A percentile compares a stretch with the other conserved stretches of the same genome.
These are phyloP conservation scores for Apiospora saccharicola DNA, from an alignment of 2,329 filamentous ascomycete genomes.

Conservation along the genomic window DNA sequence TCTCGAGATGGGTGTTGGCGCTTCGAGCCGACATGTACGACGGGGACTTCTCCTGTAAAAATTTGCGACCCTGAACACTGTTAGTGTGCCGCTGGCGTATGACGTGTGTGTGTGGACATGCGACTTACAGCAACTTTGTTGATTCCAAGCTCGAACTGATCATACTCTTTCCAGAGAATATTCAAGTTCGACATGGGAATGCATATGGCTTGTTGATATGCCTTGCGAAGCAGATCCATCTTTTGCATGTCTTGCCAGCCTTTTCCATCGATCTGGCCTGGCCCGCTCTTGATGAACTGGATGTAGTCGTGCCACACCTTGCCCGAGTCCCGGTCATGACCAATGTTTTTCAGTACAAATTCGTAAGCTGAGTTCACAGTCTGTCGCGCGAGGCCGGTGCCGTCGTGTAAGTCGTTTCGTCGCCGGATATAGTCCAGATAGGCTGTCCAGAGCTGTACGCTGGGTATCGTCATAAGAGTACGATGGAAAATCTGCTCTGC, in stretches of 20 bases:
- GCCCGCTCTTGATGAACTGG: conserved; percentile 87
- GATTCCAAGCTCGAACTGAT: conserved; percentile 91
- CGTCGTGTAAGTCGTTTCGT: conserved; percentile 86
- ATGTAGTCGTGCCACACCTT: conserved; percentile 95
- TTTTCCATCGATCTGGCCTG: conserved; percentile 83
- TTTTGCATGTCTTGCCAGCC: conserved; percentile 98
- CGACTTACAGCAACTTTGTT: conserved; percentile 83
- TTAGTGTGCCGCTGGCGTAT: neutral
- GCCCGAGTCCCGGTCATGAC: conserved; percentile 89
- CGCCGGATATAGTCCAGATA: conserved; percentile 97
- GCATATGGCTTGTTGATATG: conserved; percentile 88
- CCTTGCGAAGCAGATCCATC: conserved; percentile 91
- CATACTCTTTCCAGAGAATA: conserved; percentile 95
- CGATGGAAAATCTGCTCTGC: conserved; percentile 86
- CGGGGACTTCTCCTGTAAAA: conserved; percentile 90
- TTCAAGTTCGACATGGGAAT: conserved; percentile 87
- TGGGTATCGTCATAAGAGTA: conserved; percentile 79
- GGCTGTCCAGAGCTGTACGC: conserved; percentile 87
- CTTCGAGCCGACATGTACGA: conserved; percentile 96
- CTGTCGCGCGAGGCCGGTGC: conserved; percentile 76
- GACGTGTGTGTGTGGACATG: neutral
- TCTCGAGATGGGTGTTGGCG: conserved; percentile 88
- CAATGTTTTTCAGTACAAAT: conserved; percentile 87
- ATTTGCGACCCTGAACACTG: conserved; percentile 80
- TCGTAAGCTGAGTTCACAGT: conserved; percentile 89